A percentile compares a stretch with the other conserved stretches of the same genome.
These are phyloP conservation scores for Tylopilus plumbeoviolaceoides DNA, from an alignment of 768 basidiomycete species.

Conservation along the genomic window DNA sequence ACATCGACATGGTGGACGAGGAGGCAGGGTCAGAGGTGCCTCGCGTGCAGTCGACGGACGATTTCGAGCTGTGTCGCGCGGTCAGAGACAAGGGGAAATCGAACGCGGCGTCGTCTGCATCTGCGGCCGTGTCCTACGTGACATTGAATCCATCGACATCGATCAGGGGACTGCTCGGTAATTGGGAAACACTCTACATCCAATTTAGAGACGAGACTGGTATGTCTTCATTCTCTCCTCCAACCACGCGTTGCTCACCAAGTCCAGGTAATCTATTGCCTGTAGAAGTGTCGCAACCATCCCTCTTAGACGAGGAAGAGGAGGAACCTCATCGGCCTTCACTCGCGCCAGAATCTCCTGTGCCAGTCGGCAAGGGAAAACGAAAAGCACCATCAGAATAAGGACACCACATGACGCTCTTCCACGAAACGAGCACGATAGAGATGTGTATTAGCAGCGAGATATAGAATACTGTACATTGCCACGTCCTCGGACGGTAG, in stretches of 20 bases:
- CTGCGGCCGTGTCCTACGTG: conserved; percentile 40
- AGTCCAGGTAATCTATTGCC: conserved; percentile 53
- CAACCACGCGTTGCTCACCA: neutral
- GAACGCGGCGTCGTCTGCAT: conserved; percentile 28
- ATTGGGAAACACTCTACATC: conserved; percentile 68
- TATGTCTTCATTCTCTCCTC: conserved; percentile 21
- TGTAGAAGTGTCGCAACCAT: conserved; percentile 54
- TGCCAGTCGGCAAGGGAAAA: conserved; percentile 49
- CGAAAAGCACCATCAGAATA: conserved; percentile 47
- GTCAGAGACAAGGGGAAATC: conserved; percentile 47
- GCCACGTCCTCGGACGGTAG: neutral
- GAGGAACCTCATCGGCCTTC: conserved; percentile 34
- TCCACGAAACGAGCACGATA: neutral
- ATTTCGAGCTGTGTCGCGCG: conserved; percentile 64
- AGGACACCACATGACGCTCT: no score
- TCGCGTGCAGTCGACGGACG: conserved; percentile 31
- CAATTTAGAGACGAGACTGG: conserved; percentile 63
- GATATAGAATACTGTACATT: conserved; percentile 15
- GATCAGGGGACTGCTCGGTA: conserved; percentile 48
- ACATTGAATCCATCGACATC: conserved; percentile 39
- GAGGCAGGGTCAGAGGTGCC: conserved; percentile 30
- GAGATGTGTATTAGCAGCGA: conserved; percentile 8
- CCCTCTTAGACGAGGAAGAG: conserved; percentile 61
- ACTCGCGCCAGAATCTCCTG: conserved; percentile 26
- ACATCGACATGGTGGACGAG: conserved; percentile 19